A percentile compares a stretch with the other conserved stretches of the same genome.
Evolutionary conservation across 345 rosid genomes (phyloP).

Genomic region (Eutrema japonicum): DNA sequence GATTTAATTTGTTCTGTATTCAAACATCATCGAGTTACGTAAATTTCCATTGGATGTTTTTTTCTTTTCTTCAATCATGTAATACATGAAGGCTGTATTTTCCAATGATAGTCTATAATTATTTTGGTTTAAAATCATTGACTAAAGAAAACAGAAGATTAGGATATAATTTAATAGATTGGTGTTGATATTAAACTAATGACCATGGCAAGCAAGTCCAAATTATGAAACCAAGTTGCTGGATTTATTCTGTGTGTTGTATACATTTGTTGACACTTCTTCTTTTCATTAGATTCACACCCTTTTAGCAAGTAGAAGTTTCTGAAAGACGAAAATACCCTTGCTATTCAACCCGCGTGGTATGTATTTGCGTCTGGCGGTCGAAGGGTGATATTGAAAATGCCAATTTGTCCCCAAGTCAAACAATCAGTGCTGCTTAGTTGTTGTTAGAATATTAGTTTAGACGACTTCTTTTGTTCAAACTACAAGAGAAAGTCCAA

Average conservation of each 20-base stretch:
- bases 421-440: slow-evolving; percentile 34
- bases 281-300: slow-evolving; percentile 19
- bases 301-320: slow-evolving; percentile 21
- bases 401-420: slow-evolving; percentile 33
- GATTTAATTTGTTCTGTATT: background rate
- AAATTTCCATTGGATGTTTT: background rate
- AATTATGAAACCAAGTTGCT: slow-evolving; percentile 39
- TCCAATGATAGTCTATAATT: slow-evolving; percentile 10
- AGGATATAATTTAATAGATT: background rate
- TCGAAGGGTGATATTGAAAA: slow-evolving; percentile 35
- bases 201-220: slow-evolving; percentile 28
- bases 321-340: slow-evolving; percentile 29
- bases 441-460: slow-evolving; percentile 35
- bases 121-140: slow-evolving; percentile 11
- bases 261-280: slow-evolving; percentile 35
- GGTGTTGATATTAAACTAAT: slow-evolving; percentile 29
- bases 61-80: background rate
- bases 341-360: slow-evolving; percentile 9
- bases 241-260: background rate
- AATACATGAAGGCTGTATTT: slow-evolving; percentile 23
- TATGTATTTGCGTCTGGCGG: background rate
- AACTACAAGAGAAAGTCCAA: slow-evolving; percentile 32
- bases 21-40: background rate
- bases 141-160: slow-evolving; percentile 7
- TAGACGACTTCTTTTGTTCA: slow-evolving; percentile 41